phyloP scores from a whole-genome alignment of 345 rosid species.

The Firmiana major region DNA sequence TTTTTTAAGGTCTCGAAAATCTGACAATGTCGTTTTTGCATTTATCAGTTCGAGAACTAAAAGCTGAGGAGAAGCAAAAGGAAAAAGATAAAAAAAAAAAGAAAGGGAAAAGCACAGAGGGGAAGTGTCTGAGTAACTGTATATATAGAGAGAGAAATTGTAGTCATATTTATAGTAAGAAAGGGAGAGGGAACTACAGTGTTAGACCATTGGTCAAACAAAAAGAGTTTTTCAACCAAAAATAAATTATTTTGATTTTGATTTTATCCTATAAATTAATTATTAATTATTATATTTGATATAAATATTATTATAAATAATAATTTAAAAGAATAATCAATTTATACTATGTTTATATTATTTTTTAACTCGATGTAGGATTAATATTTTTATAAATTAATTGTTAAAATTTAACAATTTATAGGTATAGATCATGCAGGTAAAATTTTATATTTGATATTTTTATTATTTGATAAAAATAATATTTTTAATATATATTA shows the following conservation, averaged over 20 bases:
- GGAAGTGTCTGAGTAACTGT: background rate
- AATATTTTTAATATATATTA: too few species aligned
- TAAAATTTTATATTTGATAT: too few species aligned
- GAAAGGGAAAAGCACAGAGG: conserved; percentile 12
- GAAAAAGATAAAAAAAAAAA: conserved; percentile 6
- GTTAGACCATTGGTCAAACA: conserved; percentile 47
- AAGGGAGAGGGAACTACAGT: background rate
- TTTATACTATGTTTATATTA: too few species aligned
- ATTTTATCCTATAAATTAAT: background rate
- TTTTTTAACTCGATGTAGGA: too few species aligned
- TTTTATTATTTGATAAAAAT: too few species aligned
- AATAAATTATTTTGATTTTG: background rate
- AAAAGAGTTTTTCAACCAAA: conserved; percentile 1
- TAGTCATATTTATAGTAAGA: background rate
- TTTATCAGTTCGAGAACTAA: conserved; percentile 33
- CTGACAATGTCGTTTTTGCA: conserved; percentile 25
- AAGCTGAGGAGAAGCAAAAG: background rate
- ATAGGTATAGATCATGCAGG: too few species aligned
- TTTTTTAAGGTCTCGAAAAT: conserved; percentile 25
- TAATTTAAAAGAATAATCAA: too few species aligned
- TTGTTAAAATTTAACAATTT: too few species aligned
- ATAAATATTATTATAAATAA: too few species aligned
- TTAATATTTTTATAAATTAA: too few species aligned
- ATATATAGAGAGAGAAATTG: conserved; percentile 13
- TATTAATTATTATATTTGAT: too few species aligned